A percentile compares a stretch with the other conserved stretches of the same genome.
Evolutionary conservation across 1,284 basidiomycete species (phyloP).

Genomic region (Ceratobasidium sp.): DNA sequence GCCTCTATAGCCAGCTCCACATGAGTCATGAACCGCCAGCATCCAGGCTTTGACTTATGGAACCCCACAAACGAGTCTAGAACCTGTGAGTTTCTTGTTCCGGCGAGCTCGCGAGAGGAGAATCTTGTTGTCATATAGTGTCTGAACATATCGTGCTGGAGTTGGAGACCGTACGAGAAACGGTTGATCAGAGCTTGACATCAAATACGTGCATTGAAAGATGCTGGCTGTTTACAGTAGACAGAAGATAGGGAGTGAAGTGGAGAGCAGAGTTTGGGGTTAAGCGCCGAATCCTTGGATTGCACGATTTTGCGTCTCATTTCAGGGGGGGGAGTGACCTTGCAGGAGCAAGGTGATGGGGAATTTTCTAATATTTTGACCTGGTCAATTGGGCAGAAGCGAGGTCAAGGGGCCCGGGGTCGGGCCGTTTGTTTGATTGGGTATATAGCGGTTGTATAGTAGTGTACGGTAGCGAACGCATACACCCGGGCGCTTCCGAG

Average conservation of each 20-base stretch:
- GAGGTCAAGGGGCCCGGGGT: no score
- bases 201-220: not conserved
- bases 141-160: conserved; percentile 43
- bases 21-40: not conserved
- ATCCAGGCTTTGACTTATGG: conserved; percentile 17
- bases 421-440: no score
- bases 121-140: conserved; percentile 38
- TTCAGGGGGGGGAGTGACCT: no score
- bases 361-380: no score
- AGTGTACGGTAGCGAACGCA: no score
- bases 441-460: not conserved
- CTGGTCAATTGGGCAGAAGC: no score
- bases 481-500: not conserved
- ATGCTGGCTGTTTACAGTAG: no score
- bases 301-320: no score
- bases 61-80: conserved; percentile 40
- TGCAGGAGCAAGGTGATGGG: no score
- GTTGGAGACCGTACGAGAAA: conserved; percentile 20
- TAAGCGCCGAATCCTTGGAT: no score
- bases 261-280: no score
- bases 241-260: no score
- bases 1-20: conserved; percentile 3
- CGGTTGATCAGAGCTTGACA: not conserved
- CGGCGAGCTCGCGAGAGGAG: conserved; percentile 29
- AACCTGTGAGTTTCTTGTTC: conserved; percentile 41